These are phyloP conservation scores for Fusarium sp. DNA, from an alignment of 2,329 filamentous ascomycete genomes.

Conservation along the genomic window DNA sequence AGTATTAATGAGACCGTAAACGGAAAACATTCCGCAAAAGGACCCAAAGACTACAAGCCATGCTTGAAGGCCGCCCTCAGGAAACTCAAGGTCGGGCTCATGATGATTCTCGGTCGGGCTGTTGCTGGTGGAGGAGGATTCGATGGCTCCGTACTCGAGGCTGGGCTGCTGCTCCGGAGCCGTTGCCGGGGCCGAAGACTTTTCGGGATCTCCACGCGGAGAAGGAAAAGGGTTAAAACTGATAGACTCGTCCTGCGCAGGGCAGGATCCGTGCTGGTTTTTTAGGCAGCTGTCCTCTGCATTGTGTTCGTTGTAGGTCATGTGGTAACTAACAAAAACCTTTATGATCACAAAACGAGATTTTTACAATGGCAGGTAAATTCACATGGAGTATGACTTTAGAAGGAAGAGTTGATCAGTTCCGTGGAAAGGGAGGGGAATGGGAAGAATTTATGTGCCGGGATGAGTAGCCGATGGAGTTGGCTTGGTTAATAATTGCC, in stretches of 20 bases:
- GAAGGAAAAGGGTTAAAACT: neutral
- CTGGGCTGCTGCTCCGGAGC: constrained; percentile 14
- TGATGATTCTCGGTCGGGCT: neutral
- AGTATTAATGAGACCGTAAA: constrained; percentile 75
- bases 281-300: constrained; percentile 50
- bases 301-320: constrained; percentile 41
- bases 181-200: constrained; percentile 3
- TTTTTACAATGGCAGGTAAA: neutral
- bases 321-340: constrained; percentile 10
- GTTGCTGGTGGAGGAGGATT: neutral
- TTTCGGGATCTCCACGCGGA: constrained; percentile 19
- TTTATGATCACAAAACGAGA: constrained; percentile 12
- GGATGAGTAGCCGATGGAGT: constrained; percentile 20
- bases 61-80: constrained; percentile 73
- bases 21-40: constrained; percentile 73
- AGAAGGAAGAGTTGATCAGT: neutral
- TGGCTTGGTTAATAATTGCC: constrained; percentile 24
- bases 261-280: constrained; percentile 38
- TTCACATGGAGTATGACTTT: constrained; percentile 2
- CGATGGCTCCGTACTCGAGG: constrained; percentile 27
- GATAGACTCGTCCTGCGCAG: constrained; percentile 21
- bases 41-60: constrained; percentile 79
- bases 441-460: constrained; percentile 24
- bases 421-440: neutral
- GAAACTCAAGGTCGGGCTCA: constrained; percentile 23